Percentiles rank a stretch among this genome's conserved stretches.
Evolutionary conservation across 768 basidiomycete genomes (phyloP).

Genomic region (Myochromella boudieri): DNA sequence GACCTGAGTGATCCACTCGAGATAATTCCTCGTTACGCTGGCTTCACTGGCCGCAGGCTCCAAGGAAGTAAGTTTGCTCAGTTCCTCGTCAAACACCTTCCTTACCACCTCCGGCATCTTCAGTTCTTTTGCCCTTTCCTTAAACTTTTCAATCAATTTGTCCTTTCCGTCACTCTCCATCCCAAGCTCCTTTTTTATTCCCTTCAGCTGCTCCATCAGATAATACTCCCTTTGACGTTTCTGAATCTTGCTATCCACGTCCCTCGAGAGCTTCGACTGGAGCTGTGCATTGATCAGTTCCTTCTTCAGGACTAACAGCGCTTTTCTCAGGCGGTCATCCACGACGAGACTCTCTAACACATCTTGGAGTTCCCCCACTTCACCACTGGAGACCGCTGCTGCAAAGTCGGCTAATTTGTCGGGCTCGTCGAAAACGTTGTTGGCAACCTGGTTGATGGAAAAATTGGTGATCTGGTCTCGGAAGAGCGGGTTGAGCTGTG

Average conservation of each 20-base stretch:
- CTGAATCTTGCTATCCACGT: slow-evolving; percentile 93
- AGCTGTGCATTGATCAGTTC: slow-evolving; percentile 96
- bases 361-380: slow-evolving; percentile 88
- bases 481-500: slow-evolving; percentile 95
- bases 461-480: slow-evolving; percentile 98
- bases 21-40: slow-evolving; percentile 91
- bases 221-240: slow-evolving; percentile 95
- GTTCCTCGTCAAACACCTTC: slow-evolving; percentile 96
- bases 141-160: slow-evolving; percentile 90
- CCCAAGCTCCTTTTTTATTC: slow-evolving; percentile 94
- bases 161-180: slow-evolving; percentile 97
- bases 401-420: slow-evolving; percentile 98
- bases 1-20: slow-evolving; percentile 90
- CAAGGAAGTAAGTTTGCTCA: slow-evolving; percentile 84
- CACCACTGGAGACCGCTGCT: slow-evolving; percentile 93
- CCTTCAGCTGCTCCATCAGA: slow-evolving; percentile 94
- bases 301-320: slow-evolving; percentile 92
- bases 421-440: slow-evolving; percentile 95
- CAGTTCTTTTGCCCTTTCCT: slow-evolving; percentile 73
- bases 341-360: slow-evolving; percentile 86
- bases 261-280: slow-evolving; percentile 87
- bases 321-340: slow-evolving; percentile 87
- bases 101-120: slow-evolving; percentile 89
- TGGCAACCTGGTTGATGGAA: slow-evolving; percentile 87
- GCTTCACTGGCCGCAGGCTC: slow-evolving; percentile 93